Evolutionary conservation across 176 grass and related monocot genomes (phyloP), one percentile per base, ranked within the genome.

Genomic region (Chrysopogon serrulatus): DNA sequence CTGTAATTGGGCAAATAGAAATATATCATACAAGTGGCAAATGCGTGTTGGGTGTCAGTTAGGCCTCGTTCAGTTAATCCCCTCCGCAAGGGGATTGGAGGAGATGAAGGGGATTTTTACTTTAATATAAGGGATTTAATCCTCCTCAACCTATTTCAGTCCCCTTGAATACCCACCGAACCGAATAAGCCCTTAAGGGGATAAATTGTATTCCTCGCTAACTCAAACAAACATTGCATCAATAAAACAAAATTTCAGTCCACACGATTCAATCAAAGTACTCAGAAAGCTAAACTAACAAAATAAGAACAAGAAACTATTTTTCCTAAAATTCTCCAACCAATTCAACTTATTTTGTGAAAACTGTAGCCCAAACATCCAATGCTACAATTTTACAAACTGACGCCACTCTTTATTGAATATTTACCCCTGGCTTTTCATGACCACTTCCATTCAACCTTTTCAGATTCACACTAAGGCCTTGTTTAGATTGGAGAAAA

Each of bases 1-100:
- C 95, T 94, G 79, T 77, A 78, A 79, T 61, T 40, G 11, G 88
- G 74, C 48, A 84, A 83, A 49, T 2, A 82, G 47, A 48, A 73
- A 40, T 23, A 33, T 36, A 54, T 66, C 32, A 84, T 28, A 71
- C 8, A 1, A 57, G 23, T 40, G 10, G 48, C 24, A 87, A 19
- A 23, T 67, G 5, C 33, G 32, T 51, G 39, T 33, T 8, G 5
- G 30, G 62, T 33, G 62, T 33, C 6, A 8, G 62, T 32, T 6
- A 30, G 49, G 49, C 18, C 49, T 23, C 23, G 49, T 23, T 54
- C 8, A 1, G 19, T 54, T 54, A 54, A 54, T 54, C 6, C 49
- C 19, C 49, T 54, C 18, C 17, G 0, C 48, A n/a, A n/a, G 51
- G 51, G 8, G 51, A 10, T 56, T 23, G 21, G 8, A 56, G 17